Conservation (phyloP, 805 yeast genomes). For the Candida endomychidarum region DNA sequence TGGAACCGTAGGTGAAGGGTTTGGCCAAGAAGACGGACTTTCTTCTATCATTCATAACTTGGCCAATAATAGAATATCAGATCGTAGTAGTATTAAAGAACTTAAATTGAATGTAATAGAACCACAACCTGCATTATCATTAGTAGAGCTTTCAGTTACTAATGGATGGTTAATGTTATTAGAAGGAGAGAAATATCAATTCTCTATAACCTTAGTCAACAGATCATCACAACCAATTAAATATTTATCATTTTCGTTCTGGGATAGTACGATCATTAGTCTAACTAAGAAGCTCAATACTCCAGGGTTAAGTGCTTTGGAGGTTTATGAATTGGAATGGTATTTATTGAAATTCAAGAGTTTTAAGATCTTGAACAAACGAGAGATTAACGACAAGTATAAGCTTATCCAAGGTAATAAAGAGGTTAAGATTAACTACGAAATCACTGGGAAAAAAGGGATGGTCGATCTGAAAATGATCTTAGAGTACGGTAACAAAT, state of each 20-base stretch:
- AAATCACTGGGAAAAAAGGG: slow-evolving; percentile 70
- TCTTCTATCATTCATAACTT: slow-evolving; percentile 26
- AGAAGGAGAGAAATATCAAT: slow-evolving; percentile 67
- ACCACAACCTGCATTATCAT: slow-evolving; percentile 61
- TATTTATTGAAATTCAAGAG: slow-evolving; percentile 59
- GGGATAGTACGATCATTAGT: slow-evolving; percentile 73
- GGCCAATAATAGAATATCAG: slow-evolving; percentile 18
- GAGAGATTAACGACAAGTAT: slow-evolving; percentile 35
- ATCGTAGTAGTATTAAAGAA: slow-evolving; percentile 19
- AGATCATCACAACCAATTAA: slow-evolving; percentile 56
- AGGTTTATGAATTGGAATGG: slow-evolving; percentile 74
- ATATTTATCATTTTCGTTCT: slow-evolving; percentile 57
- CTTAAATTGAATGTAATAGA: slow-evolving; percentile 35
- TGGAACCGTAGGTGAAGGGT: slow-evolving; percentile 1
- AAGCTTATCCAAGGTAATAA: slow-evolving; percentile 38
- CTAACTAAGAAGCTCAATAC: slow-evolving; percentile 54
- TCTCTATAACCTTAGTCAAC: slow-evolving; percentile 56
- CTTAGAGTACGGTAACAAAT: slow-evolving; percentile 57
- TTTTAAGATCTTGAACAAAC: slow-evolving; percentile 50
- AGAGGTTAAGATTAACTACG: slow-evolving; percentile 51
- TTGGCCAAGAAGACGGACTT: slow-evolving; percentile 6
- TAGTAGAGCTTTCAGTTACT: slow-evolving; percentile 51
- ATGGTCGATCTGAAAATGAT: slow-evolving; percentile 63
- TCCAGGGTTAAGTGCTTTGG: slow-evolving; percentile 51
- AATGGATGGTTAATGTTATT: slow-evolving; percentile 72